A percentile compares a stretch with the other conserved stretches of the same genome.
These are phyloP conservation scores for Alternaria sp. DNA, from an alignment of 2,329 filamentous ascomycete species.

Conservation along the genomic window DNA sequence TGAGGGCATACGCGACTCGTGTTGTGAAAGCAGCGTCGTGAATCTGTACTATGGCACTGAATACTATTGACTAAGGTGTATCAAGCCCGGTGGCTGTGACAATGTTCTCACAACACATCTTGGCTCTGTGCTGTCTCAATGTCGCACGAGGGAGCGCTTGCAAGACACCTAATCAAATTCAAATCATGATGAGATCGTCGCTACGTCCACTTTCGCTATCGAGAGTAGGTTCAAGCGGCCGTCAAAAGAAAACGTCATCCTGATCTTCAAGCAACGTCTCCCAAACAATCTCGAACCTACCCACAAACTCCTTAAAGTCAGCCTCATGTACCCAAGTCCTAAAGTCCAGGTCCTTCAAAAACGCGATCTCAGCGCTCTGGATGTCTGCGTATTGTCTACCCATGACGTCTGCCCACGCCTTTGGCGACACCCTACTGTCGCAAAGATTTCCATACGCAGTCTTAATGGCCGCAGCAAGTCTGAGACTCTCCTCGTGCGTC, in stretches of 20 bases:
- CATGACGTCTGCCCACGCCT: not conserved
- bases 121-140: not conserved
- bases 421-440: not conserved
- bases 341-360: not conserved
- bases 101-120: not conserved
- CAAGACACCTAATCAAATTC: not conserved
- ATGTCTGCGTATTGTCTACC: not conserved
- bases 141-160: not conserved
- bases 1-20: accelerated
- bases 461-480: not conserved
- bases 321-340: not conserved
- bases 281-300: not conserved
- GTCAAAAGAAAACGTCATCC: not conserved
- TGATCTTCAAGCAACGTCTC: not conserved
- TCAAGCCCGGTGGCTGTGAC: not conserved
- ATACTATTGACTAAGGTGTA: not conserved
- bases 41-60: not conserved
- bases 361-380: not conserved
- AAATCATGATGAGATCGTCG: not conserved
- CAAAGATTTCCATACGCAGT: not conserved
- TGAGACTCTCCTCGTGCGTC: not conserved
- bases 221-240: too few species aligned
- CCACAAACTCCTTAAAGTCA: not conserved
- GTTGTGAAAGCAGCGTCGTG: not conserved
- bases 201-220: too few species aligned